These are phyloP conservation scores for Esteya vermicola DNA, from an alignment of 2,329 filamentous ascomycete genomes.

Conservation along the genomic window DNA sequence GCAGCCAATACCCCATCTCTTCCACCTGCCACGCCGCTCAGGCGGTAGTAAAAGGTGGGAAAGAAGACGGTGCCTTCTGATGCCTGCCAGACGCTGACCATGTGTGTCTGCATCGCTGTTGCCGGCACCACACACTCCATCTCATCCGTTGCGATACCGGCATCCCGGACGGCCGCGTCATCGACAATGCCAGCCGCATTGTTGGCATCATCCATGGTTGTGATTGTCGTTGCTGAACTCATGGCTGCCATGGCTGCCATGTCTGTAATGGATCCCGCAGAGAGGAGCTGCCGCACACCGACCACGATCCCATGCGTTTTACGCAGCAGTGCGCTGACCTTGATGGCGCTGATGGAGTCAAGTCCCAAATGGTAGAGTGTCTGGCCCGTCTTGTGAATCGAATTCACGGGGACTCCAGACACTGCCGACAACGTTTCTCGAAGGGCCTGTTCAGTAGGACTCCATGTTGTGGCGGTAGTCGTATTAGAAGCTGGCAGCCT, in stretches of 20 bases:
- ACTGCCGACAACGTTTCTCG: conserved; percentile 37
- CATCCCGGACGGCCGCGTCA: conserved; percentile 19
- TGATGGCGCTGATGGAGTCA: conserved; percentile 86
- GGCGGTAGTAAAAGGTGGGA: conserved; percentile 51
- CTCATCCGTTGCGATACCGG: conserved; percentile 25
- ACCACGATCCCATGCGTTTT: conserved; percentile 43
- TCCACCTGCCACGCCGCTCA: conserved; percentile 24
- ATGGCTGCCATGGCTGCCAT: conserved; percentile 32
- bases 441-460: conserved; percentile 21
- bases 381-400: conserved; percentile 41
- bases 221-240: no score
- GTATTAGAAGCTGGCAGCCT: neutral
- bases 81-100: conserved; percentile 64
- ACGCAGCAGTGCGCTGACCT: conserved; percentile 57
- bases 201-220: neutral
- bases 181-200: conserved; percentile 17
- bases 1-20: conserved; percentile 31
- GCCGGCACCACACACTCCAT: conserved; percentile 51
- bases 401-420: conserved; percentile 39
- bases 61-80: conserved; percentile 56
- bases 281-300: conserved; percentile 57
- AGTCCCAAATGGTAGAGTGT: conserved; percentile 75
- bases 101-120: conserved; percentile 65
- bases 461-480: conserved; percentile 16
- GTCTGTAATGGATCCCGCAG: conserved; percentile 45